Evolutionary conservation across 2,329 filamentous ascomycete species (phyloP), one percentile per base, ranked within the genome.

Genomic region (Torrubiellomyces zombiae): DNA sequence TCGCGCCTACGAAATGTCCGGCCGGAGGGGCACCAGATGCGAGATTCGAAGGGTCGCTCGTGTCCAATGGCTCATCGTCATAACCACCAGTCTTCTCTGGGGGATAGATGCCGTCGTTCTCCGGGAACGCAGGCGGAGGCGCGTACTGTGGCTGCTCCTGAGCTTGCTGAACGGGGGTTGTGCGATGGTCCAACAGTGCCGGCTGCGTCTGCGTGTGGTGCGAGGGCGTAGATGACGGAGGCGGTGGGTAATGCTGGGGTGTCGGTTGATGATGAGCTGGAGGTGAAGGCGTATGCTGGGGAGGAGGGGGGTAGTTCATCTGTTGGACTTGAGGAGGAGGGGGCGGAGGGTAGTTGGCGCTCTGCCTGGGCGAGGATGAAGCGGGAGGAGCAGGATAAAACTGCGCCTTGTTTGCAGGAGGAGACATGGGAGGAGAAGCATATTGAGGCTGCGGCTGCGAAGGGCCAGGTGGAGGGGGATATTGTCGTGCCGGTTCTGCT

Each of bases 1-100:
- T 32, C 0, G 66, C 70, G 16, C 78, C 79, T 5, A 60, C 47
- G 34, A 86, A 83, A 29, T 76, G 64, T 16, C 53, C 49, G 10
- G 55, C 49, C 6, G 51, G 43, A 8, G 55, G 58, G 4, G 53
- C 57, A 15, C 50, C 49, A 8, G 44, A 43, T 12, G 49, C 40
- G 22, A 53, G 43, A 33, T 49, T 46, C 15, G 44, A 35, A 10
- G 47, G 36, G 16, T 30, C 31, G 23, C 23, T 34, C 14, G 30
- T 37, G 30, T 38, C 35, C 14, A 33, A 25, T 16, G 37, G 40
- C 26, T 38, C 32, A 21, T 34, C 42, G 15, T 34, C 35, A n/a
- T 38, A 30, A 16, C 27, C 28, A 16, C 20, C 20, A 14, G 17
- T 9, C 35, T 48, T 53, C 32, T 50, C 50, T 12, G 32, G 14